Evolutionary conservation across 306 rosid genomes (phyloP).

Genomic region (Fragaria vesca): DNA sequence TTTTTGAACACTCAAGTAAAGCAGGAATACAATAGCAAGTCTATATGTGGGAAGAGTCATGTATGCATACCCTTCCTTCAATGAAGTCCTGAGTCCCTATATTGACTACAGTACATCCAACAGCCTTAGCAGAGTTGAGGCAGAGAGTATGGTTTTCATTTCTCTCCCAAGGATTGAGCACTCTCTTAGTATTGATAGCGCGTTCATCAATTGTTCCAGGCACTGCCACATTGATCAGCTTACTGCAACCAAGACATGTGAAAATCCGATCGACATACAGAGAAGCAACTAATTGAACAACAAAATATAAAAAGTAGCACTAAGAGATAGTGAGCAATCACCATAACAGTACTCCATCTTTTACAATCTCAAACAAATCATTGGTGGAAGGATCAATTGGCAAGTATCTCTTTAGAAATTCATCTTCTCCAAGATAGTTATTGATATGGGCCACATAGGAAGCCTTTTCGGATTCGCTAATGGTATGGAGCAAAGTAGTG

Average conservation of each 20-base stretch:
- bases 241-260: slow-evolving; percentile 51
- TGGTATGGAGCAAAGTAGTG: slow-evolving; percentile 96
- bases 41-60: slow-evolving; percentile 12
- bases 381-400: slow-evolving; percentile 89
- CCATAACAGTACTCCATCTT: slow-evolving; percentile 98
- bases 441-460: slow-evolving; percentile 93
- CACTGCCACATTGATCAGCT: slow-evolving; percentile 95
- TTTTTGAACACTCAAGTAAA: background rate
- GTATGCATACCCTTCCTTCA: slow-evolving; percentile 88
- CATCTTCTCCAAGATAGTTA: slow-evolving; percentile 77
- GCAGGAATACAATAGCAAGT: background rate
- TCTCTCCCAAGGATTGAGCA: slow-evolving; percentile 98
- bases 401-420: slow-evolving; percentile 69
- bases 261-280: slow-evolving; percentile 6
- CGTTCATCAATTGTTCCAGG: slow-evolving; percentile 95
- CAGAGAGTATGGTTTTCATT: slow-evolving; percentile 96
- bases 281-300: background rate
- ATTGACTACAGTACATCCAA: slow-evolving; percentile 96
- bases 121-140: slow-evolving; percentile 98
- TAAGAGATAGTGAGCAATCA: slow-evolving; percentile 24
- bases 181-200: slow-evolving; percentile 79
- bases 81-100: slow-evolving; percentile 97
- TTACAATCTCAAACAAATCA: slow-evolving; percentile 81
- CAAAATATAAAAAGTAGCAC: background rate
- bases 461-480: slow-evolving; percentile 96